Evolutionary conservation across 352 stramenopile species (phyloP), one percentile per base, ranked within the genome.

Genomic region (Globisporangium heterothallicum): DNA sequence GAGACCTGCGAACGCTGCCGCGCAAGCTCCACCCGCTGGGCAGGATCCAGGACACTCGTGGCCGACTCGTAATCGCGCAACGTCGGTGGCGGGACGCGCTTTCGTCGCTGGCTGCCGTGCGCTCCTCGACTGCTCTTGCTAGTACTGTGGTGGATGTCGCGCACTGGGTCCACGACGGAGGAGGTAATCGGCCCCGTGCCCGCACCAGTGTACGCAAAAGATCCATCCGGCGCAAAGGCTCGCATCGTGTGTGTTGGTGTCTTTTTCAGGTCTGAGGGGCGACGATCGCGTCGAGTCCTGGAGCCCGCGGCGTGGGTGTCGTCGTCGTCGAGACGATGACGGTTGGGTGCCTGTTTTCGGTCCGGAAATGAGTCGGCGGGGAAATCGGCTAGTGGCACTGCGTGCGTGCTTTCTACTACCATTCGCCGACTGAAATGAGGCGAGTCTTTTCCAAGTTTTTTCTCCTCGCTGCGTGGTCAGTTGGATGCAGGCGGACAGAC

Each of bases 1-100:
- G 62, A 74, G 41, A 86, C 64, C 27, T 66, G 61, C 8, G 73
- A 61, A 22, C 70, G 70, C 48, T 78, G 71, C 9, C 76, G 71
- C 21, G 69, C 67, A 34, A 84, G 64, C 42, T 80, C 73, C 25
- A 62, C 65, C 21, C 76, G 73, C 3, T 59, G 65, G 18, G 71
- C 49, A 4, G 72, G 59, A 42, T 70, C 68, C 3, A 85, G 53
- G 6, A 68, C 61, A 42, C 60, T 82, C 24, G 58, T 64, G 22
- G 68, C 53, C 42, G 73, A 74, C 22, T 83, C 70, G 40, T 78
- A 78, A 59, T 71, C 63, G 42, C 69, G 66, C 49, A 69, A 44
- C 7, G 44, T 12, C 44, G 49, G 35, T 32, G 34, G 24, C 6
- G 58, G 53, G 35, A 42, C 21, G 38, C 49, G 47, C 19, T 45